Evolutionary conservation across 192 early-diverging fungal genomes (phyloP), one percentile per base, ranked within the genome.

Genomic region (Fimicolochytrium jonesii): DNA sequence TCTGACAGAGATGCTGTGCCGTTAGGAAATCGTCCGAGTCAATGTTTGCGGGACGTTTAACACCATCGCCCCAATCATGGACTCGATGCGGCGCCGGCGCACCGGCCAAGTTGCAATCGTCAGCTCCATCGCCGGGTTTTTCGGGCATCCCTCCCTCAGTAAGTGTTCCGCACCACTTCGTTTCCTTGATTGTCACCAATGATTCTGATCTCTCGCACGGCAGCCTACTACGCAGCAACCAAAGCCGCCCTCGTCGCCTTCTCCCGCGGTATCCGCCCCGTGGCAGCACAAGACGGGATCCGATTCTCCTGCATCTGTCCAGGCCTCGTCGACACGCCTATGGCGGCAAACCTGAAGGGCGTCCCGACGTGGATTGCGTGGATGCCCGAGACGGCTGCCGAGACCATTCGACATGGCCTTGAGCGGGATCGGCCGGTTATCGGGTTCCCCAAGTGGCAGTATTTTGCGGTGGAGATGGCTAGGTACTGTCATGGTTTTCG

Each of bases 31-130:
- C 18, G 23, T 49, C 42, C n/a, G 4, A 20, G 23, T 45, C 57
- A 59, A 59, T 30, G 42, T 59, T 29, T n/a, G 45, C 4, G 36
- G 41, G 17, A 41, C 26, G 18, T 45, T 59, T 18, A 11, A 47
- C 36, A 49, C 57, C 57, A 25, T 59, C 20, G 57, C 42, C 11
- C 57, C 57, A 17, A 46, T 59, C 20, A 20, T 59, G 41, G 29
- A 59, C 11, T 35, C 23, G 6, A 59, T 59, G 57, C 15, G 41
- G n/a, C n/a, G 28, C 4, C 36, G 57, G 22, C 23, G 42, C 15
- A 20, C 20, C 22, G 57, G 57, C 42, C 57, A 59, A 30, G 42
- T 59, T 41, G 57, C 57, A 9, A 59, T 59, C 57, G 28, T 46
- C 13, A 49, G 41, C 29, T 46, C 39, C 30, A 25, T 59, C 37